Evolutionary conservation across 495 filamentous ascomycete genomes (phyloP).

Genomic region (Parachaetomium inaequale): DNA sequence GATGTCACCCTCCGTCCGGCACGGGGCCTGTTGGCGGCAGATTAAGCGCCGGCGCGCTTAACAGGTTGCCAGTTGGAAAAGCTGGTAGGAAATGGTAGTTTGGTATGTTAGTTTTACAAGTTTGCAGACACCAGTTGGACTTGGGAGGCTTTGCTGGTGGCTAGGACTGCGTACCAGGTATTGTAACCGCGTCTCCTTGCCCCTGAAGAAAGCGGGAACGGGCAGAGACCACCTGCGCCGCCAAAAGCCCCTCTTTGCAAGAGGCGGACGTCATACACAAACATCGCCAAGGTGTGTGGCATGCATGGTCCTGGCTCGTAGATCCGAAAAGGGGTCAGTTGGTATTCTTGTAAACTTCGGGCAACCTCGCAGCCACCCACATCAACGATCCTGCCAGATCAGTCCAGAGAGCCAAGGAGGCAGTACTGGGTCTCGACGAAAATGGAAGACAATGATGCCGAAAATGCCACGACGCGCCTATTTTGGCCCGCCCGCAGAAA

Average conservation of each 20-base stretch:
- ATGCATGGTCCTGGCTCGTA: neutral
- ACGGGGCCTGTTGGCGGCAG: neutral
- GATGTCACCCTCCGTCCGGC: slow-evolving; percentile 5
- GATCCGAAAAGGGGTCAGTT: neutral
- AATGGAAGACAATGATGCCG: neutral
- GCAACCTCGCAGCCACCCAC: neutral
- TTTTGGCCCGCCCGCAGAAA: slow-evolving; percentile 9
- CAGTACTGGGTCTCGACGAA: neutral
- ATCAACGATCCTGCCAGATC: neutral
- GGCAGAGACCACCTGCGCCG: neutral
- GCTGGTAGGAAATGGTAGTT: neutral
- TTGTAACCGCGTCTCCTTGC: neutral
- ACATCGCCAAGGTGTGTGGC: neutral
- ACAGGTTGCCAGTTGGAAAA: neutral
- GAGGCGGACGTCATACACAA: neutral
- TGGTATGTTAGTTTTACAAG: neutral
- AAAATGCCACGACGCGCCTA: neutral
- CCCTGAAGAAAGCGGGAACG: neutral
- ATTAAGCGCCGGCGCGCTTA: slow-evolving; percentile 8
- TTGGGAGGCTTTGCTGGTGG: neutral
- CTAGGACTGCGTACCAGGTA: neutral
- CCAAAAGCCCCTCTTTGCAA: neutral
- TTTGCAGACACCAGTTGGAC: neutral
- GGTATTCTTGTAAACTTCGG: neutral
- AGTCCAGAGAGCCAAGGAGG: too few relatives aligned